phyloP scores from a whole-genome alignment of 768 basidiomycete species.

The Russula sp. region DNA sequence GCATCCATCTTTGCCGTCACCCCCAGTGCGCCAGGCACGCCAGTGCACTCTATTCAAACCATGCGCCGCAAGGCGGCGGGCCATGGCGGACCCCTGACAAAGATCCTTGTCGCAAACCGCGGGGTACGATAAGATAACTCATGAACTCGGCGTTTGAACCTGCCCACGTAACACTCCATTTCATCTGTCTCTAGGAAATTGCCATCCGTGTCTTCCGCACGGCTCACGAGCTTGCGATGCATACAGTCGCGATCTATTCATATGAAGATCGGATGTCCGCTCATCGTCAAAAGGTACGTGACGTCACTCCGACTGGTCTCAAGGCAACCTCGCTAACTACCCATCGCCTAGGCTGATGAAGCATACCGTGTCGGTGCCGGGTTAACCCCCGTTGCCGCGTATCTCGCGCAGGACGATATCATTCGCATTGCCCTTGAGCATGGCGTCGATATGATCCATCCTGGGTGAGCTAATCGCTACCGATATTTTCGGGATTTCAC shows the following conservation, averaged over 20 bases:
- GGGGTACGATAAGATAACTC: slow-evolving; percentile 60
- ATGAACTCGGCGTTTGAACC: slow-evolving; percentile 20
- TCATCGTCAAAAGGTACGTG: slow-evolving; percentile 90
- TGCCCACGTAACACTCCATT: neutral
- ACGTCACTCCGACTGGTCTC: neutral
- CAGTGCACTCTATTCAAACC: slow-evolving; percentile 86
- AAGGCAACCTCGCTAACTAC: neutral
- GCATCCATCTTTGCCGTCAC: slow-evolving; percentile 68
- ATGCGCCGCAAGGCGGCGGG: slow-evolving; percentile 90
- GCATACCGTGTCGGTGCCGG: slow-evolving; percentile 98
- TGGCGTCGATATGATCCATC: slow-evolving; percentile 99
- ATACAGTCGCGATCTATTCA: slow-evolving; percentile 98
- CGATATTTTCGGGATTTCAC: neutral
- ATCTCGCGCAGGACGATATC: slow-evolving; percentile 97
- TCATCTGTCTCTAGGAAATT: slow-evolving; percentile 68
- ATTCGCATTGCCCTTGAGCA: slow-evolving; percentile 95
- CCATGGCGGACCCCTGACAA: slow-evolving; percentile 85
- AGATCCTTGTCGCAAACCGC: slow-evolving; percentile 89
- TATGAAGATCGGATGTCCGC: slow-evolving; percentile 95
- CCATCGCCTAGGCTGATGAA: slow-evolving; percentile 75
- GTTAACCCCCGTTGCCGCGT: slow-evolving; percentile 92
- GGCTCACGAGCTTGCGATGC: slow-evolving; percentile 98
- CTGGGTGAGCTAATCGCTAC: slow-evolving; percentile 56
- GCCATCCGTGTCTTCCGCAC: slow-evolving; percentile 98
- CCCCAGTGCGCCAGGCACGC: slow-evolving; percentile 78